Evolutionary conservation across 2,329 filamentous ascomycete genomes (phyloP).

Genomic region (Venturia nashicola): DNA sequence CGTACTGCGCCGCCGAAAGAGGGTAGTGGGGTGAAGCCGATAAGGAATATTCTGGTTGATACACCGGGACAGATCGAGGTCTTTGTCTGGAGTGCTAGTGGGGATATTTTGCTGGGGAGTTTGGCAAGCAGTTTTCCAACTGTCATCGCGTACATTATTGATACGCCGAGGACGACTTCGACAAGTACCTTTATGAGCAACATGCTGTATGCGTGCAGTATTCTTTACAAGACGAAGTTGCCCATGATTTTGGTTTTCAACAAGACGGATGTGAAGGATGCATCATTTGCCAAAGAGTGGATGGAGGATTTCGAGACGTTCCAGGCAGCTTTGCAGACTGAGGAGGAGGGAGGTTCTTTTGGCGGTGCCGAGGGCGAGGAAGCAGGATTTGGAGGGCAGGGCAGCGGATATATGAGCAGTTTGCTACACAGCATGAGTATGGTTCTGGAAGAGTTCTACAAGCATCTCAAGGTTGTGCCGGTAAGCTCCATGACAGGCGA

Average conservation of each 20-base stretch:
- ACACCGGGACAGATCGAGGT: constrained; percentile 98
- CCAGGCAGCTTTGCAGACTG: constrained; percentile 68
- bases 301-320: constrained; percentile 99
- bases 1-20: constrained; percentile 45
- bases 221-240: constrained; percentile 95
- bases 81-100: constrained; percentile 95
- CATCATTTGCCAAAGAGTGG: constrained; percentile 90
- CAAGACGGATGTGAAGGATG: constrained; percentile 92
- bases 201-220: constrained; percentile 98
- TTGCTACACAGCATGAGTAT: constrained; percentile 95
- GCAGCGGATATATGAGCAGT: constrained; percentile 92
- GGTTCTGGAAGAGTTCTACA: constrained; percentile 95
- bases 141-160: constrained; percentile 93
- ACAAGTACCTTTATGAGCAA: constrained; percentile 99
- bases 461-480: constrained; percentile 81
- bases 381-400: constrained; percentile 43
- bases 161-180: constrained; percentile 84
- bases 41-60: constrained; percentile 78
- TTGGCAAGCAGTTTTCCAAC: constrained; percentile 91
- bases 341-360: constrained; percentile 68
- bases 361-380: constrained; percentile 56
- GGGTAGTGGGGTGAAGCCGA: constrained; percentile 13
- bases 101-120: constrained; percentile 84
- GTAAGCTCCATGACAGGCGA: constrained; percentile 89
- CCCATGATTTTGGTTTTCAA: constrained; percentile 99